Conservation (phyloP, 768 basidiomycete genomes). For the Ephemerocybe angulata region DNA sequence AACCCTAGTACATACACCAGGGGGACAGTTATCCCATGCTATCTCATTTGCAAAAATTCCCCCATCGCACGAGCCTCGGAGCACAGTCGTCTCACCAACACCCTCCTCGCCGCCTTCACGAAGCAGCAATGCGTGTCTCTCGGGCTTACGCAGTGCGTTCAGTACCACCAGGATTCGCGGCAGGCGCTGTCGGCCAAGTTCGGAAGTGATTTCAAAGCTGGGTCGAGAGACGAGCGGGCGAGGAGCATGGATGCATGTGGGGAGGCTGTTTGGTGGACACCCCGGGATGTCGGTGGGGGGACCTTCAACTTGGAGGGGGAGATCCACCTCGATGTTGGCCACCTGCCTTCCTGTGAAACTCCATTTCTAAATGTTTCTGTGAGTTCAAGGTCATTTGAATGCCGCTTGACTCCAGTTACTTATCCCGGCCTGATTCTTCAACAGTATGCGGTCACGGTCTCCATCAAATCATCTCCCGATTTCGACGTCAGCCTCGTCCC, state of each 20-base stretch:
- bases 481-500: too few species aligned
- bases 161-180: too few species aligned
- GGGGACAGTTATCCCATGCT: slow-evolving; percentile 23
- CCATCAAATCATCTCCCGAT: too few species aligned
- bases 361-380: background rate
- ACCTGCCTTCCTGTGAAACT: background rate
- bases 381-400: background rate
- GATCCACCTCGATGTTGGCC: background rate
- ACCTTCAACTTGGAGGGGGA: background rate
- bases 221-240: too few species aligned
- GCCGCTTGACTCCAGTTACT: too few species aligned
- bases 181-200: too few species aligned
- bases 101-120: background rate
- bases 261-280: slow-evolving; percentile 1
- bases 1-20: slow-evolving; percentile 24
- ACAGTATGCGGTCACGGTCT: too few species aligned
- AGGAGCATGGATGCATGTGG: background rate
- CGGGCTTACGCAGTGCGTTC: too few species aligned
- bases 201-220: too few species aligned
- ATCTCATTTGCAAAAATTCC: slow-evolving; percentile 9
- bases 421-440: background rate
- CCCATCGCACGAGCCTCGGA: background rate
- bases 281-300: background rate
- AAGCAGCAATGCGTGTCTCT: background rate
- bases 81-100: background rate